A percentile compares a stretch with the other conserved stretches of the same genome.
These are phyloP conservation scores for Peronosclerospora sorghi DNA, from an alignment of 352 stramenopile genomes.

Conservation along the genomic window DNA sequence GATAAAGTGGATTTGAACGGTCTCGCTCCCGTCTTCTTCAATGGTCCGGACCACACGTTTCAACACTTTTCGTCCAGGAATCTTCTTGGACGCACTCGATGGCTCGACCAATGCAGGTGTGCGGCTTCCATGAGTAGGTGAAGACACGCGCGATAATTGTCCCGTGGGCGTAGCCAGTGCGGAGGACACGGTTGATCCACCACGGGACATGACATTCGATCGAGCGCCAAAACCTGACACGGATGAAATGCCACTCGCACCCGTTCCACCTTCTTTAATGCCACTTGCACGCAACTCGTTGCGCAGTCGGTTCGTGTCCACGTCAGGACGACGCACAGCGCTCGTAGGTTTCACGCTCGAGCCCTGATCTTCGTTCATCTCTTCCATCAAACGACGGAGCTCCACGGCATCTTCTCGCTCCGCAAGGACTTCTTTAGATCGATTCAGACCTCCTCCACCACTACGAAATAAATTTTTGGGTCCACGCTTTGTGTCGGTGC, in stretches of 20 bases:
- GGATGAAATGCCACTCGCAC: conserved; percentile 21
- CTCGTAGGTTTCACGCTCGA: conserved; percentile 20
- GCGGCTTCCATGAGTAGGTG: conserved; percentile 37
- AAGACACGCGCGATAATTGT: conserved; percentile 55
- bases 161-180: conserved; percentile 54
- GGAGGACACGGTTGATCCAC: conserved; percentile 47
- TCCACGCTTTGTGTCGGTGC: conserved; percentile 51
- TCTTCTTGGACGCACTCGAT: conserved; percentile 23
- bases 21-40: conserved; percentile 72
- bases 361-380: conserved; percentile 72
- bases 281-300: conserved; percentile 63
- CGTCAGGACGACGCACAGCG: conserved; percentile 42
- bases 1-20: conserved; percentile 68
- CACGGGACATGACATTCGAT: conserved; percentile 35
- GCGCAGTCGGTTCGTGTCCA: conserved; percentile 48
- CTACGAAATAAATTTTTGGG: conserved; percentile 70
- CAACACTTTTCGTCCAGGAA: conserved; percentile 46
- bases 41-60: conserved; percentile 69
- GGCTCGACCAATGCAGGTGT: conserved; percentile 23
- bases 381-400: conserved; percentile 61
- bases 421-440: conserved; percentile 53
- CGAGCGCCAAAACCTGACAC: conserved; percentile 18
- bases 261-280: conserved; percentile 42
- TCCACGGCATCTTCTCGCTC: conserved; percentile 77
- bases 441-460: conserved; percentile 63